Evolutionary conservation across 129 eudicot genomes (phyloP), one percentile per base, ranked within the genome.

Genomic region (Glebionis coronaria): DNA sequence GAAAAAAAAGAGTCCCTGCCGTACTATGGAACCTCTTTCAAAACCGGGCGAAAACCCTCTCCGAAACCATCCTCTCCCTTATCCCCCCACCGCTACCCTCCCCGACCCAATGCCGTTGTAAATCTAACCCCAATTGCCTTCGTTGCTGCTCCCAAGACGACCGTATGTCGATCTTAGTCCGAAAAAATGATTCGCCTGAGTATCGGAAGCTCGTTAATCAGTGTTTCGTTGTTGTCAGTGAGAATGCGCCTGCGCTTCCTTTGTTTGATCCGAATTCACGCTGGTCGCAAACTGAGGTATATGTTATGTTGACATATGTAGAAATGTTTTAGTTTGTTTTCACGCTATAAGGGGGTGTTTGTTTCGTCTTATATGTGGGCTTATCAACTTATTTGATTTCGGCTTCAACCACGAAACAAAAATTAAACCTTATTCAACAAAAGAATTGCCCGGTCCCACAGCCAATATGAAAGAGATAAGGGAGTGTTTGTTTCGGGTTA

Each of bases 241-340:
- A 81, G 14, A 67, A 75, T 51, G 88, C 95, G 21, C 90, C 97
- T 44, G 70, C 90, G 40, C 25, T 65, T 21, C 35, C 86, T 12
- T 68, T 56, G 44, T 82, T 71, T 35, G 75, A 81, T 57, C 82
- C 81, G 49, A 53, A 55, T 56, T 56, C 70, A 40, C 90, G 82
- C 15, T 83, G 79, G 84, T 29, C 86, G 40, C 94, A 85, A 56
- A 77, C 67, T 29, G 75, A 85, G 90, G 96, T 85, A 13, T 58
- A n/a, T 68, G 16, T 16, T 15, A 25, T 19, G 25, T 35, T 56
- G 57, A 40, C 31, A 14, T 50, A 35, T 29, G 38, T 4, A 29
- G 38, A 29, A 29, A 29, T 29, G 38, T 29, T 5, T 29, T 4
- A 29, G 38, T 4, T 29, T 29, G 38, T 29, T 0, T 23, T 23